A percentile compares a stretch with the other conserved stretches of the same genome.
These are phyloP conservation scores for Pyrenophora graminea DNA, from an alignment of 2,329 filamentous ascomycete genomes.

Conservation along the genomic window DNA sequence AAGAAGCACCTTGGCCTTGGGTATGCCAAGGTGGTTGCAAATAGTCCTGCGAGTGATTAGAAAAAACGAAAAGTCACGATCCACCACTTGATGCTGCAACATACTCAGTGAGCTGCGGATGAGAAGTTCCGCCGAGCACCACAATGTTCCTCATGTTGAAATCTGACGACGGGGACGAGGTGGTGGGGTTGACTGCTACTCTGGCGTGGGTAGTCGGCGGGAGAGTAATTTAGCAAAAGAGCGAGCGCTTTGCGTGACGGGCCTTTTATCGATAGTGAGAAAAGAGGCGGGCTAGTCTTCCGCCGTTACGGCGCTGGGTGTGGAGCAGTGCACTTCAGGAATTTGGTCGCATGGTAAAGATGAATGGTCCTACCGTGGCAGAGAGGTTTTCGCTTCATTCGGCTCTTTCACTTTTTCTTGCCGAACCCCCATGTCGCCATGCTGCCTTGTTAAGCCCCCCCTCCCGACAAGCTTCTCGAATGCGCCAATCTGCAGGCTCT, in stretches of 20 bases:
- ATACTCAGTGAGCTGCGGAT: slow-evolving; percentile 78
- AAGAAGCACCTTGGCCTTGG: slow-evolving; percentile 80
- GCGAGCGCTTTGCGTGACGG: slow-evolving; percentile 10
- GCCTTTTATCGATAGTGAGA: slow-evolving; percentile 11
- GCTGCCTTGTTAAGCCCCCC: background rate
- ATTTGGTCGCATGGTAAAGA: slow-evolving; percentile 42
- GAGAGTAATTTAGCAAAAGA: slow-evolving; percentile 7
- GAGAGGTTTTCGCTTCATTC: slow-evolving; percentile 30
- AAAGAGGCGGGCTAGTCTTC: slow-evolving; percentile 5
- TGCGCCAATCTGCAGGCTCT: background rate
- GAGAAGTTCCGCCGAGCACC: slow-evolving; percentile 89
- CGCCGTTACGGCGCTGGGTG: slow-evolving; percentile 31
- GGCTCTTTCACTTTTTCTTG: slow-evolving; percentile 11
- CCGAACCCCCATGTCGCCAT: slow-evolving; percentile 9
- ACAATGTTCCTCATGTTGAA: slow-evolving; percentile 93
- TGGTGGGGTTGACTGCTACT: slow-evolving; percentile 1
- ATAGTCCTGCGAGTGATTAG: slow-evolving; percentile 58
- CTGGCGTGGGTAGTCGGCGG: slow-evolving; percentile 15
- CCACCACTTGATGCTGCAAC: slow-evolving; percentile 7
- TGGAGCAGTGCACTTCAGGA: slow-evolving; percentile 31
- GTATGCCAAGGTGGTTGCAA: slow-evolving; percentile 84
- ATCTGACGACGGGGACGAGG: background rate
- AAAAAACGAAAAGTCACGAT: background rate
- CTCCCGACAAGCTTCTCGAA: background rate
- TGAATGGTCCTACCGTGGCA: slow-evolving; percentile 16